A percentile compares a stretch with the other conserved stretches of the same genome.
phyloP scores from a whole-genome alignment of 306 rosid species.

The Pyrus bretschneideri region DNA sequence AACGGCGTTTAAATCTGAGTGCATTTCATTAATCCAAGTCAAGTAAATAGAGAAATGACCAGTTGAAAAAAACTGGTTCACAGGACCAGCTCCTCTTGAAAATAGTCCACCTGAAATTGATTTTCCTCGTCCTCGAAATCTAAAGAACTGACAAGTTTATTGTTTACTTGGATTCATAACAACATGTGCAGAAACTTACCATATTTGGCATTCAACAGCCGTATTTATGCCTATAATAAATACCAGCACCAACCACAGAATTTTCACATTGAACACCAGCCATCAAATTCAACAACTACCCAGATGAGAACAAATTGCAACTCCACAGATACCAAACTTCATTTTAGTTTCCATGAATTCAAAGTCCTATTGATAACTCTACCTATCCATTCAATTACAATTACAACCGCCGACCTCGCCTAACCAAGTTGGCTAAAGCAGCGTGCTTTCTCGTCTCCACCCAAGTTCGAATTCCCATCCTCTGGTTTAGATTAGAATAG shows the following conservation, averaged over 20 bases:
- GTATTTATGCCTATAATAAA: neutral
- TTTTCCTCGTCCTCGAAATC: neutral
- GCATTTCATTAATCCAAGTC: neutral
- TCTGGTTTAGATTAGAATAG: no score
- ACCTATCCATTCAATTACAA: neutral
- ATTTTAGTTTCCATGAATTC: neutral
- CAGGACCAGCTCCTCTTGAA: neutral
- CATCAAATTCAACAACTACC: neutral
- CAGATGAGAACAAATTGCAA: neutral
- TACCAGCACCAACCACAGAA: neutral
- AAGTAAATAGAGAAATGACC: neutral
- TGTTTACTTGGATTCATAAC: neutral
- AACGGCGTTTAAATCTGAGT: neutral
- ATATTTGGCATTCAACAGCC: neutral
- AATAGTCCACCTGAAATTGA: neutral
- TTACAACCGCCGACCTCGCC: neutral
- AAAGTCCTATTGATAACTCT: neutral
- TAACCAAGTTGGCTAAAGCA: neutral
- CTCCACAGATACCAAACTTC: neutral
- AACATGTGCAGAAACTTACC: neutral
- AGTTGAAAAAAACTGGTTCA: neutral
- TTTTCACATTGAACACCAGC: neutral
- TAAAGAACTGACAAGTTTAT: neutral
- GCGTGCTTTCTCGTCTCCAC: no score
- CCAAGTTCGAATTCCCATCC: no score